Percentiles rank a stretch among this genome's conserved stretches.
Evolutionary conservation across 2,329 filamentous ascomycete genomes (phyloP).

Genomic region (Neopestalotiopsis sp.): DNA sequence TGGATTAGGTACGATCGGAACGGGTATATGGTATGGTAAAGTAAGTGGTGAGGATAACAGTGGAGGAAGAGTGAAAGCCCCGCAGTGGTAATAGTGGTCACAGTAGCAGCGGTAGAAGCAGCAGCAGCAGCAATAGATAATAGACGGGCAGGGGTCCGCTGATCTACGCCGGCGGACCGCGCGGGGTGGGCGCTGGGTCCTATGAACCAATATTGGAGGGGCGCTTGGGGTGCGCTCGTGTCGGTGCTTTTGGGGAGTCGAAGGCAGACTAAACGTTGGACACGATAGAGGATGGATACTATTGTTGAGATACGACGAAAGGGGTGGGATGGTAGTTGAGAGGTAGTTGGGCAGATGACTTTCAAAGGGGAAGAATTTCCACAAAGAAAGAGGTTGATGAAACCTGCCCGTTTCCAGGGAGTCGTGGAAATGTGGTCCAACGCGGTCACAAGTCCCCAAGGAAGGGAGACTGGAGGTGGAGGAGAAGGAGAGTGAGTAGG

Average conservation of each 20-base stretch:
- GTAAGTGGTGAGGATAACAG: background rate
- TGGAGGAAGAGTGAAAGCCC: constrained; percentile 2
- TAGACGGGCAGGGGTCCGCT: constrained; percentile 14
- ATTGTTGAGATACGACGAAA: background rate
- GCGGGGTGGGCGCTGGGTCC: constrained; percentile 1
- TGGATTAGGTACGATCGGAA: background rate
- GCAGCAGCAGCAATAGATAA: background rate
- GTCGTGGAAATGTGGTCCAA: background rate
- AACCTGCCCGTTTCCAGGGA: background rate
- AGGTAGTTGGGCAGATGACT: background rate
- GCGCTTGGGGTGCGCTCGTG: constrained; percentile 3
- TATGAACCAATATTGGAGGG: constrained; percentile 5
- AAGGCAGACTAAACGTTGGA: background rate
- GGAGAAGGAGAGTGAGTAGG: background rate
- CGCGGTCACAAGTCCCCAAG: background rate
- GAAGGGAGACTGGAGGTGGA: background rate
- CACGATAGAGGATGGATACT: background rate
- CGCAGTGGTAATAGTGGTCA: background rate
- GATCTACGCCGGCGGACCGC: constrained; percentile 16
- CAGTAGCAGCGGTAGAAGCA: background rate
- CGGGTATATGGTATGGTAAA: background rate
- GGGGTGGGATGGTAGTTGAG: background rate
- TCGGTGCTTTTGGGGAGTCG: background rate
- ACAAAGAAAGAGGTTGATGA: background rate
- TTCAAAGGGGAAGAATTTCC: background rate